Base-by-base conservation (phyloP, 1,139 yeast species). In the Magnusiomyces paraingens region DNA sequence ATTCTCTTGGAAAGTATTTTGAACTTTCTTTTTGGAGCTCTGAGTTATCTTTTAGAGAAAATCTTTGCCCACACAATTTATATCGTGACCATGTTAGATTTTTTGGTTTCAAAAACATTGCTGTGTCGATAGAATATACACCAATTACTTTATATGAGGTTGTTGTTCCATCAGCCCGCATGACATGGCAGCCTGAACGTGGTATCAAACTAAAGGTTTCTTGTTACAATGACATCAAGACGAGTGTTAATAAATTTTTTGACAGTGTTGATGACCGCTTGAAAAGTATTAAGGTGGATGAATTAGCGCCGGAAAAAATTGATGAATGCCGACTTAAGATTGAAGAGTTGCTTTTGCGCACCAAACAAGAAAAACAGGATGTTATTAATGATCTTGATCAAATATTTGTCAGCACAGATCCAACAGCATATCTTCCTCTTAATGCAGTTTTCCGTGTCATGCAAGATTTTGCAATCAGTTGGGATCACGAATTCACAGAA, bases 1-100 rank as follows among this genome's bases (percentile, higher is more conserved):
- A 84, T 59, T 91, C 98, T 0, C 83, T 94, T 67, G 99, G 99
- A 0, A 94, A 93, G 65, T 94, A 87, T 64, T 74, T 94, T 47
- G 98, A 94, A 69, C 72, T 91, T 29, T 76, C 86, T 43, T 91
- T 90, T 65, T 90, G 95, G 86, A 89, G 95, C 51, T 66, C 60
- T 61, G 72, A 63, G 59, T 66, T 66, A 60, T 73, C 60, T 56
- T 67, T 63, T 69, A 75, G 62, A 70, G 81, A 64, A 22, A 85
- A 83, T 1, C 72, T 77, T 32, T 94, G 99, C 67, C 69, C 75
- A 1, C 97, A 93, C 67, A 88, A 88, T 63, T 83, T 85, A 56
- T 86, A 88, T 61, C 80, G 83, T 51, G 87, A 84, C 58, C 96
- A 90, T 66, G 81, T 86, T 17, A 80, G 93, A 59, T 90, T 85